Conservation (phyloP, 2,329 filamentous ascomycete species). For the Clonostachys rosea region DNA sequence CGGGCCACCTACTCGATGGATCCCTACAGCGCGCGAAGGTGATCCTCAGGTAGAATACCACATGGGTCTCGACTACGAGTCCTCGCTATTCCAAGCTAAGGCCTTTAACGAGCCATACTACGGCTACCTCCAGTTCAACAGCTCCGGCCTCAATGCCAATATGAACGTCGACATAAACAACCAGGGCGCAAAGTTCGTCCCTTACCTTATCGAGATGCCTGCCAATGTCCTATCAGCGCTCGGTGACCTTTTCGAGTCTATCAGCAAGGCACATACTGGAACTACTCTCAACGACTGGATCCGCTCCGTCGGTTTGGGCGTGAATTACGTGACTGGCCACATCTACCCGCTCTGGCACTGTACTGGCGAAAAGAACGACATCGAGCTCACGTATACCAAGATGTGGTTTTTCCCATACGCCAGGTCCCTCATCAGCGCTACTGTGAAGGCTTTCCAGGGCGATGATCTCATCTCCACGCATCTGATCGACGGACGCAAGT, state of each 20-base stretch:
- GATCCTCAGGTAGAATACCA: constrained; percentile 21
- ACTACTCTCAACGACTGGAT: constrained; percentile 21
- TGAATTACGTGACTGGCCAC: constrained; percentile 27
- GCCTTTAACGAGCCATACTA: constrained; percentile 26
- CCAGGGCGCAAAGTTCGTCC: constrained; percentile 15
- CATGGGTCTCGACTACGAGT: constrained; percentile 33
- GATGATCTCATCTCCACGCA: constrained; percentile 13
- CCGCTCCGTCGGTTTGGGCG: constrained; percentile 20
- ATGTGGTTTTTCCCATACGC: constrained; percentile 32
- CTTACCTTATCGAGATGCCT: constrained; percentile 23
- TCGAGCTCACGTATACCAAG: constrained; percentile 21
- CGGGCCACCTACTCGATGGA: constrained; percentile 9
- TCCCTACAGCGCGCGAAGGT: constrained; percentile 9
- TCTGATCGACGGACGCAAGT: constrained; percentile 21
- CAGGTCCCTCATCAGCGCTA: constrained; percentile 18
- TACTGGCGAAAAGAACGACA: constrained; percentile 26
- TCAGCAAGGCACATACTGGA: constrained; percentile 16
- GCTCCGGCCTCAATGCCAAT: constrained; percentile 11
- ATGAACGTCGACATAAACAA: constrained; percentile 15
- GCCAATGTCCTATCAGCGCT: constrained; percentile 18
- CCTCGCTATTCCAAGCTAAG: constrained; percentile 30
- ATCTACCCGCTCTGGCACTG: constrained; percentile 30
- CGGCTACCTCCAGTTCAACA: constrained; percentile 22
- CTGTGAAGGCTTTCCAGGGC: constrained; percentile 13
- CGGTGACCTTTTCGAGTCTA: constrained; percentile 19